Evolutionary conservation across 78 protist species (phyloP), one percentile per base, ranked within the genome.

Genomic region (Pelomyxa schiedti): DNA sequence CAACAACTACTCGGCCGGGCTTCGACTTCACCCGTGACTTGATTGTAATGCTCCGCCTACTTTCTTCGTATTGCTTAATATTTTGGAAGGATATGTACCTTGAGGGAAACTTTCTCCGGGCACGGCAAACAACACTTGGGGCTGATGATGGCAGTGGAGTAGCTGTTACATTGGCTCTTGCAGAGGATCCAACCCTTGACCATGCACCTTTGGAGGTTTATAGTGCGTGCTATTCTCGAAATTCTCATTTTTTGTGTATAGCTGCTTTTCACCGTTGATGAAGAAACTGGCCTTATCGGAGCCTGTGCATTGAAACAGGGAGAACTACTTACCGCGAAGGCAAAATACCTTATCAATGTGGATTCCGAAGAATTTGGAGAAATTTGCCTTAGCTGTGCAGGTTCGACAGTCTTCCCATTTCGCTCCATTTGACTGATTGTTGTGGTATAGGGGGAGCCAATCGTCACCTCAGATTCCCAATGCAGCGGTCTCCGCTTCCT

Each of bases 81-180:
- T n/a, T n/a, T n/a, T n/a, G n/a, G n/a, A n/a, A n/a, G n/a, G n/a
- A n/a, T n/a, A n/a, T n/a, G n/a, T n/a, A 16, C 58, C 32, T 72
- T 9, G 58, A 4, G 2, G 4, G 39, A 29, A 42, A 2, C 4
- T 3, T 30, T 77, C 40, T 81, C 8, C 67, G 6, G 63, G 86
- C 86, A 5, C 68, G 30, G 35, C 8, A 58, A 8, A 81, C 86
- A 32, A 81, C 85, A 6, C 84, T 81, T 16, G 86, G 86, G 6
- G 86, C 68, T 16, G 86, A 81, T 71, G 67, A 81, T 30, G 86
- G 86, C 32, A 42, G 42, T 7, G 70, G 70, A 16, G 47, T 72
- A 72, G 28, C 75, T 72, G 69, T n/a, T 29, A 68, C 80, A 26
- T 8, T 77, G 16, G 74, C 40, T 8, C n/a, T 76, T 35, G 74